These are phyloP conservation scores for Coemansia sp. DNA, from an alignment of 192 early-diverging fungal genomes.

Conservation along the genomic window DNA sequence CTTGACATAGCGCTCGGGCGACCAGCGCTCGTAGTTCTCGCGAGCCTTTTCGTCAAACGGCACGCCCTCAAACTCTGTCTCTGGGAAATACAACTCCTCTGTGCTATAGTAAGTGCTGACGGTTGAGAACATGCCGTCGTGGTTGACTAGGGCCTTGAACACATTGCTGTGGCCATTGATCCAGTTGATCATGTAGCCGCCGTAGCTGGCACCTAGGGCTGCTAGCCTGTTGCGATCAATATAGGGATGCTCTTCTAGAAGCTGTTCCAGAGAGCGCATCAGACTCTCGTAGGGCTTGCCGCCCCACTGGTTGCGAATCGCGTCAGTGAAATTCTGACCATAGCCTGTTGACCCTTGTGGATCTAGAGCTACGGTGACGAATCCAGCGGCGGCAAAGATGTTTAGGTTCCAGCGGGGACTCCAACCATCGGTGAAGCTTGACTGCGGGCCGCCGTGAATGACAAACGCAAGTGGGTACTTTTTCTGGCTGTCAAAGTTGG, in stretches of 20 bases:
- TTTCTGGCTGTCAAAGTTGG: slow-evolving; percentile 53
- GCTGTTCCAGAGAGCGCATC: slow-evolving; percentile 69
- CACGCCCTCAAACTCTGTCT: slow-evolving; percentile 68
- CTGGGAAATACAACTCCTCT: slow-evolving; percentile 79
- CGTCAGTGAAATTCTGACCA: slow-evolving; percentile 74
- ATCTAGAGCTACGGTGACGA: slow-evolving; percentile 74
- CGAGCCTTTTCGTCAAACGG: slow-evolving; percentile 63
- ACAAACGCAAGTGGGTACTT: slow-evolving; percentile 80
- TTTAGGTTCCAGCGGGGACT: slow-evolving; percentile 79
- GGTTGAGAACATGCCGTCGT: slow-evolving; percentile 80
- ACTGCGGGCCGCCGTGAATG: slow-evolving; percentile 86
- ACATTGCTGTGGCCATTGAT: slow-evolving; percentile 77
- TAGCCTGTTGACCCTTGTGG: slow-evolving; percentile 82
- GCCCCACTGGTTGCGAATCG: slow-evolving; percentile 81
- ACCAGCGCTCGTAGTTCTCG: slow-evolving; percentile 68
- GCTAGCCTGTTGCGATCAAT: slow-evolving; percentile 65
- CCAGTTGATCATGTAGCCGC: slow-evolving; percentile 89
- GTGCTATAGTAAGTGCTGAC: slow-evolving; percentile 68
- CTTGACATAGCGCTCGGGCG: slow-evolving; percentile 69
- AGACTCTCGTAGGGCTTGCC: slow-evolving; percentile 72
- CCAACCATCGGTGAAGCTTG: slow-evolving; percentile 52
- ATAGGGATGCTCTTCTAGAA: slow-evolving; percentile 45
- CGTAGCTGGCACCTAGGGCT: slow-evolving; percentile 77
- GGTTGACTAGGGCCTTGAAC: slow-evolving; percentile 77
- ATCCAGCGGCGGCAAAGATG: slow-evolving; percentile 73